Base-by-base conservation (phyloP, 192 early-diverging fungal species). In the Coemansia sp. region DNA sequence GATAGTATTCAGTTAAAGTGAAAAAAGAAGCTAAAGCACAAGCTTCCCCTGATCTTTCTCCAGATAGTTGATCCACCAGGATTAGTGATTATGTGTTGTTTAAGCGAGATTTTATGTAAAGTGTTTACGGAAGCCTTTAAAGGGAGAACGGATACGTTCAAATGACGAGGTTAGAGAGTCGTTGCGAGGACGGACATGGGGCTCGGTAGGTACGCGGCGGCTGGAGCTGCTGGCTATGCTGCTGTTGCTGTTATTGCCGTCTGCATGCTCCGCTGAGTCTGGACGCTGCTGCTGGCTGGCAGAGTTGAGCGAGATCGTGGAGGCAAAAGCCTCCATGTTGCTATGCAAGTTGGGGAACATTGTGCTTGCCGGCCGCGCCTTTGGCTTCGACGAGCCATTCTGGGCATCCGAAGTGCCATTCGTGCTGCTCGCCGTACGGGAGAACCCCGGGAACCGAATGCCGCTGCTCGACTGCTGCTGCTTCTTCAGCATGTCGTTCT, bases 91-190 rank as follows among this genome's bases (percentile, higher is more conserved):
- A n/a, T n/a, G n/a, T n/a, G n/a, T 11, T 37, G 11, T 37, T 37
- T 37, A 37, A 37, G 11, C 6, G 11, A 37, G 5, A 11, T 11
- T 26, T 44, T 17, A 74, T 10, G 64, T 34, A 60, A 76, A 76
- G 47, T 76, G 72, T 30, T 64, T 76, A 54, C 74, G 68, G 64
- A 77, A 71, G 40, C 74, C 66, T 60, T 77, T 77, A 50, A 77
- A 77, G 2, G 74, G 74, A 21, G 74, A 77, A 5, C 72, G 65
- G 36, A 76, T 67, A 58, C 72, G 72, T 40, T 76, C 72, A 28
- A 76, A 65, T n/a, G 72, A 76, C 17, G 72, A 51, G 3, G 72
- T 60, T 3, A 69, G 38, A 45, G 72, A 76, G 48, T 76, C 72
- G 58, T 76, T 67, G 58, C 72, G 72, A 3, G 72, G 66, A 8